Percentiles rank a stretch among this genome's conserved stretches.
Conservation (phyloP, 306 rosid species). For the Acmispon strigosus region DNA sequence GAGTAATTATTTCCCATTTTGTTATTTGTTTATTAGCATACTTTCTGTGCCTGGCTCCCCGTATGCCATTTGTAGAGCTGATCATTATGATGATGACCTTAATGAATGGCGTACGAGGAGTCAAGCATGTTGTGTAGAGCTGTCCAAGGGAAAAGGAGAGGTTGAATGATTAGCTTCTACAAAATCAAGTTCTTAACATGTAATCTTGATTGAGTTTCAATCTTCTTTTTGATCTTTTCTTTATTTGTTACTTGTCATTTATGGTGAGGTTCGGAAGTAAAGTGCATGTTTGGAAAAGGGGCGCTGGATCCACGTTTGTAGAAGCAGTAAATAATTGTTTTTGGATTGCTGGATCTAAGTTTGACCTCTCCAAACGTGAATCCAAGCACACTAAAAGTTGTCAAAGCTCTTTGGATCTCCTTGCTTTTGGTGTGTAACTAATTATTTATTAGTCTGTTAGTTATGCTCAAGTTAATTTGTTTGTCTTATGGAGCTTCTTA, state of each 20-base stretch:
- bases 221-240: neutral
- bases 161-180: neutral
- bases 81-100: constrained; percentile 5
- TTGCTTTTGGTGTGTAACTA: neutral
- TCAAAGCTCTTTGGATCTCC: neutral
- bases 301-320: too few species aligned
- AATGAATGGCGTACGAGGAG: constrained; percentile 39
- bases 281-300: too few species aligned
- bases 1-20: neutral
- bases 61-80: constrained; percentile 37
- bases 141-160: neutral
- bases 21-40: neutral
- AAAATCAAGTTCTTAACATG: neutral
- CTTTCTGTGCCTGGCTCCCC: constrained; percentile 41
- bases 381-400: too few species aligned
- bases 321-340: too few species aligned
- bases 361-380: too few species aligned
- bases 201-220: neutral
- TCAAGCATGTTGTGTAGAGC: constrained; percentile 27
- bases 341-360: too few species aligned
- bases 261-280: too few species aligned
- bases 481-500: too few species aligned
- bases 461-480: too few species aligned
- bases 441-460: neutral
- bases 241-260: neutral